Conservation (phyloP, 176 grass and related monocot genomes). For the Dendrocalamus sinicus region DNA sequence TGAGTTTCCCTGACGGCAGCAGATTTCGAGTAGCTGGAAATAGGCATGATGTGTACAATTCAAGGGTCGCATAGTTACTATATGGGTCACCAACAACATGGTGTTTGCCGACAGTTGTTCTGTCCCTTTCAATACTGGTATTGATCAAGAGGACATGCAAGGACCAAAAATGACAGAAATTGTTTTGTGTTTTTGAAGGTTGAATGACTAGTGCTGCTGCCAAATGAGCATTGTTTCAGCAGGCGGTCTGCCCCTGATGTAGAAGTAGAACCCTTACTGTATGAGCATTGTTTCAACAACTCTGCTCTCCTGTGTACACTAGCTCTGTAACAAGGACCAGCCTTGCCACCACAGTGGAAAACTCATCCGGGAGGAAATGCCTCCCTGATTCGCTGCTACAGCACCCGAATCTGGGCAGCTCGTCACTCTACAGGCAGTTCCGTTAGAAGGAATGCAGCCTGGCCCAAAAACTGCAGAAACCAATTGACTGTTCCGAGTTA, state of each 20-base stretch:
- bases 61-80: too few species aligned
- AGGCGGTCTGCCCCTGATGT: slow-evolving; percentile 61
- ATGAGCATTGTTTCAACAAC: slow-evolving; percentile 42
- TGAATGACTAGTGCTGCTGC: slow-evolving; percentile 76
- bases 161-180: neutral
- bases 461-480: slow-evolving; percentile 70
- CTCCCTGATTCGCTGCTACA: neutral
- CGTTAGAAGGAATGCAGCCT: slow-evolving; percentile 70
- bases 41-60: too few species aligned
- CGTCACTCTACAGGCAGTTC: slow-evolving; percentile 74
- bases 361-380: slow-evolving; percentile 68
- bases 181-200: slow-evolving; percentile 53
- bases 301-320: slow-evolving; percentile 46
- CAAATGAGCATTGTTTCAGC: slow-evolving; percentile 76
- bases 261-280: slow-evolving; percentile 53
- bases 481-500: slow-evolving; percentile 50
- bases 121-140: neutral
- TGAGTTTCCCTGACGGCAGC: too few species aligned
- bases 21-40: too few species aligned
- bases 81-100: too few species aligned
- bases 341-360: slow-evolving; percentile 55
- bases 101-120: too few species aligned
- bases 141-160: neutral
- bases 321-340: slow-evolving; percentile 48
- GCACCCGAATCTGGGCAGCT: slow-evolving; percentile 28